These are phyloP conservation scores for Haplographium delicatum DNA, from an alignment of 495 filamentous ascomycete genomes.

Conservation along the genomic window DNA sequence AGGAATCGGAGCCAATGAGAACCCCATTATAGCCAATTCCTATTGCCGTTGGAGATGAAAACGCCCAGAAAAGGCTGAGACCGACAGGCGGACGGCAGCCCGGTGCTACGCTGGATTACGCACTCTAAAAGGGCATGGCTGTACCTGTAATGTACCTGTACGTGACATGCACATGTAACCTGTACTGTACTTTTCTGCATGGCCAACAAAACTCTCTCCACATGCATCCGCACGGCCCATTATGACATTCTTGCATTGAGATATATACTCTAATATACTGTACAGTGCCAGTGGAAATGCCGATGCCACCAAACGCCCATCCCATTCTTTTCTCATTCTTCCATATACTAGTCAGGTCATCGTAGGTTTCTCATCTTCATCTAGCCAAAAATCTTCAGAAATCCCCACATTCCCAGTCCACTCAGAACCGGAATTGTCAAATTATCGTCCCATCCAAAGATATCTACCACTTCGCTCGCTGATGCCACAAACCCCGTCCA, in stretches of 20 bases:
- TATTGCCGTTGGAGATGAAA: constrained; percentile 4
- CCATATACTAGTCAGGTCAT: constrained; percentile 2
- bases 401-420: constrained; percentile 85
- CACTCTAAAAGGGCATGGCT: no score
- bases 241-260: constrained; percentile 1
- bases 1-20: constrained; percentile 9
- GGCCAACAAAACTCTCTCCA: constrained; percentile 10
- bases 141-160: no score
- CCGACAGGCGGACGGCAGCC: not conserved
- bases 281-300: constrained; percentile 2
- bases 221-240: not conserved
- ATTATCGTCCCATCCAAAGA: constrained; percentile 95
- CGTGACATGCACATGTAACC: no score
- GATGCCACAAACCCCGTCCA: constrained; percentile 84
- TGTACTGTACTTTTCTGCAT: no score
- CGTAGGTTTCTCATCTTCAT: constrained; percentile 3
- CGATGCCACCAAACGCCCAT: constrained; percentile 11
- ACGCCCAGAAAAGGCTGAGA: not conserved
- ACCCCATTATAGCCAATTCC: not conserved
- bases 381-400: constrained; percentile 85
- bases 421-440: constrained; percentile 91
- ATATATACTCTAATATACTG: constrained; percentile 12
- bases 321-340: not conserved
- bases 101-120: no score
- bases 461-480: constrained; percentile 82